Conservation (phyloP, 2,329 filamentous ascomycete species). For the Whalleya microplaca region DNA sequence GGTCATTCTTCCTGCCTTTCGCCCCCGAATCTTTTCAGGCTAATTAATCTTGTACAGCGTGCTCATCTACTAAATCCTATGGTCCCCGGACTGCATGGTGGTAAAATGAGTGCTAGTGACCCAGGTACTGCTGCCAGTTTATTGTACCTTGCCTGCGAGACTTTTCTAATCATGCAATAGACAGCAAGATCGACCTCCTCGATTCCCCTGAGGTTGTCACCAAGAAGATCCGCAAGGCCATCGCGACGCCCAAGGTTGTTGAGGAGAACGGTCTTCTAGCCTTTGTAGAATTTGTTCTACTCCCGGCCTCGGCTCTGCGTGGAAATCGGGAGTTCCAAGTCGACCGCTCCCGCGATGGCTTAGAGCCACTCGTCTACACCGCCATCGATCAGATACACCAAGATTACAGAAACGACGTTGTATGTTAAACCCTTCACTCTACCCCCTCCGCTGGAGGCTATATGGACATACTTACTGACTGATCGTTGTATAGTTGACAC, state of each 20-base stretch:
- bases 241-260: conserved; percentile 72
- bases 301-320: conserved; percentile 72
- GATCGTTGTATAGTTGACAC: conserved; percentile 63
- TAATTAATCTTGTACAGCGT: conserved; percentile 34
- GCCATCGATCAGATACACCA: conserved; percentile 73
- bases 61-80: conserved; percentile 82
- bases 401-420: conserved; percentile 79
- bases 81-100: conserved; percentile 79
- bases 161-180: conserved; percentile 39
- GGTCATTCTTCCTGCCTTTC: conserved; percentile 5
- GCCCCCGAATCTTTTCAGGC: not conserved
- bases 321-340: conserved; percentile 69
- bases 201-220: conserved; percentile 74
- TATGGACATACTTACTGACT: conserved; percentile 7
- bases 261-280: conserved; percentile 87
- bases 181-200: conserved; percentile 93
- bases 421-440: conserved; percentile 47
- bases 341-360: conserved; percentile 62
- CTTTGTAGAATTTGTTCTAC: conserved; percentile 84
- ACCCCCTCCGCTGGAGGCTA: conserved; percentile 16
- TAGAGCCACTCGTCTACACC: conserved; percentile 80
- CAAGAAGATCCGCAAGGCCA: conserved; percentile 86
- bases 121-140: conserved; percentile 9
- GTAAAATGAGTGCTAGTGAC: conserved; percentile 86
- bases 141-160: not conserved